These are phyloP conservation scores for Gymnopilus junonius DNA, from an alignment of 768 basidiomycete species.

Conservation along the genomic window DNA sequence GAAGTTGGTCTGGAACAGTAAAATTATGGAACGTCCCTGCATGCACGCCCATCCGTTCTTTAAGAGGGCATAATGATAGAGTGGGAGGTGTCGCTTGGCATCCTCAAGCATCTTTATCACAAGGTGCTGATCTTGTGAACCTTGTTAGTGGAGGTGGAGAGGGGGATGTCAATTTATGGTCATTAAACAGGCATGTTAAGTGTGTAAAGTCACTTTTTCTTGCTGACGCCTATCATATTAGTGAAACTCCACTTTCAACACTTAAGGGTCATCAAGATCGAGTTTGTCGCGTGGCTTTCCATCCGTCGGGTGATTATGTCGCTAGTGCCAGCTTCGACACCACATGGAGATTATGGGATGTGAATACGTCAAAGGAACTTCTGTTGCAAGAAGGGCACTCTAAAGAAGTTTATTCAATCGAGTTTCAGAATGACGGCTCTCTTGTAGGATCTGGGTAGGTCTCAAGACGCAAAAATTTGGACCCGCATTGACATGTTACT, in stretches of 20 bases:
- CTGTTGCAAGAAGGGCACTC: slow-evolving; percentile 96
- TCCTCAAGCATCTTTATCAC: slow-evolving; percentile 83
- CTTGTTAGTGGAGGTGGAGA: slow-evolving; percentile 93
- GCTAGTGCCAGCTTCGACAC: slow-evolving; percentile 97
- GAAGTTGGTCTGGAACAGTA: slow-evolving; percentile 94
- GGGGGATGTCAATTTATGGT: slow-evolving; percentile 86
- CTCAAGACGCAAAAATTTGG: neutral
- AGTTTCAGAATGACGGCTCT: slow-evolving; percentile 95
- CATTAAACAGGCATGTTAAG: slow-evolving; percentile 68
- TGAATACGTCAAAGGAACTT: slow-evolving; percentile 77
- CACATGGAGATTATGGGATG: slow-evolving; percentile 98
- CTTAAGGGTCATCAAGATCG: slow-evolving; percentile 90
- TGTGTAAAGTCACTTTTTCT: neutral
- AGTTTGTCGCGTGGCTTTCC: slow-evolving; percentile 93
- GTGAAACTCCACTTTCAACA: slow-evolving; percentile 84
- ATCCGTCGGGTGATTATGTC: slow-evolving; percentile 92
- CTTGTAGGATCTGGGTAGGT: slow-evolving; percentile 90
- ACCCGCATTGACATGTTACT: slow-evolving; percentile 1
- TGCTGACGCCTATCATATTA: slow-evolving; percentile 31
- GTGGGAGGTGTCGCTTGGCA: slow-evolving; percentile 99
- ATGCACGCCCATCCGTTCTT: slow-evolving; percentile 76
- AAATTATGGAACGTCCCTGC: slow-evolving; percentile 96
- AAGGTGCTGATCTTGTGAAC: slow-evolving; percentile 69
- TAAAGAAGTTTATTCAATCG: slow-evolving; percentile 94
- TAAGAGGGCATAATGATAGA: slow-evolving; percentile 86